Evolutionary conservation across 768 basidiomycete genomes (phyloP).

Genomic region (Thelephora ganbajun): DNA sequence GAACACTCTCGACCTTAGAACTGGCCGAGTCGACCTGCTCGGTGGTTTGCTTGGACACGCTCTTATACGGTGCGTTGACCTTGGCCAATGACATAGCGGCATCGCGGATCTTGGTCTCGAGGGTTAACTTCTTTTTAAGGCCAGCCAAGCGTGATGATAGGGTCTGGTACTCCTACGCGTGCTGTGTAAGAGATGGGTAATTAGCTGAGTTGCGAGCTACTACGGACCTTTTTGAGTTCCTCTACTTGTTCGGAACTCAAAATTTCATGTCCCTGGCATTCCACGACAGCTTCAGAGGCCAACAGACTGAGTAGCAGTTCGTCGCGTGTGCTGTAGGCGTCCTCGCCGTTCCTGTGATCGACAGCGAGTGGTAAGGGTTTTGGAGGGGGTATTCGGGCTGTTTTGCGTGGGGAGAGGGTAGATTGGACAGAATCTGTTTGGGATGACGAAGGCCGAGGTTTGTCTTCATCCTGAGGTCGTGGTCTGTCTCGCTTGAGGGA

Average conservation of each 20-base stretch:
- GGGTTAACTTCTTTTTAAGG: slow-evolving; percentile 56
- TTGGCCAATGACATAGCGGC: slow-evolving; percentile 65
- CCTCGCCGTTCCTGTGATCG: slow-evolving; percentile 30
- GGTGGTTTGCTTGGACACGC: slow-evolving; percentile 45
- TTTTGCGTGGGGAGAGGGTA: slow-evolving; percentile 14
- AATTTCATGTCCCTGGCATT: slow-evolving; percentile 71
- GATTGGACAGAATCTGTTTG: slow-evolving; percentile 14
- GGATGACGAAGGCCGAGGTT: slow-evolving; percentile 14
- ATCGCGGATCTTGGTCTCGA: slow-evolving; percentile 83
- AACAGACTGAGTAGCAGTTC: slow-evolving; percentile 82
- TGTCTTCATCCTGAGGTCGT: slow-evolving; percentile 17
- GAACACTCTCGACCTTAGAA: slow-evolving; percentile 51
- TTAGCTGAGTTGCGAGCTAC: slow-evolving; percentile 26
- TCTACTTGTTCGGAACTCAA: slow-evolving; percentile 62
- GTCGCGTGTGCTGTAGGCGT: slow-evolving; percentile 47
- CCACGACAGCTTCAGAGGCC: slow-evolving; percentile 89
- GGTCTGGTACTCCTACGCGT: slow-evolving; percentile 54
- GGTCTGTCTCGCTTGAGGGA: slow-evolving; percentile 40
- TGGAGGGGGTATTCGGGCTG: slow-evolving; percentile 19
- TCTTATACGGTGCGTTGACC: slow-evolving; percentile 45
- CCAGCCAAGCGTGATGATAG: slow-evolving; percentile 53
- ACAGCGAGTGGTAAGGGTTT: slow-evolving; percentile 19
- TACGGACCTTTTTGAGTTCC: slow-evolving; percentile 49
- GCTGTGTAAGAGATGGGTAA: slow-evolving; percentile 4
- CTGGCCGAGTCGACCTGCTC: slow-evolving; percentile 67